A percentile compares a stretch with the other conserved stretches of the same genome.
These are phyloP conservation scores for Yarrowia alimentaria DNA, from an alignment of 805 yeast genomes.

Conservation along the genomic window DNA sequence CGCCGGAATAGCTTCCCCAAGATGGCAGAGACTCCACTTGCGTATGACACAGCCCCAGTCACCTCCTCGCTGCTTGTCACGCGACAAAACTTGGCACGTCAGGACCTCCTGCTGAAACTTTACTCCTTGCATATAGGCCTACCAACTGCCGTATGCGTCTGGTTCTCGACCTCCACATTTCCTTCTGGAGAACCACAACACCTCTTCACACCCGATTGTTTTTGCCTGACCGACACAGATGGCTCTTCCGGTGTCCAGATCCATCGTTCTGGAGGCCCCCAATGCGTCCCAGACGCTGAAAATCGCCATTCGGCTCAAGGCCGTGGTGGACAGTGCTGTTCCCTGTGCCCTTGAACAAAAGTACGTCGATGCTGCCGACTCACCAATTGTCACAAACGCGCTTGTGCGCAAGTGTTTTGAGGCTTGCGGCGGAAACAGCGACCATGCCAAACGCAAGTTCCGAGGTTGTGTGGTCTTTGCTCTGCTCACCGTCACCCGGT, in stretches of 20 bases:
- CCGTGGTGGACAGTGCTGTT: slow-evolving; percentile 65
- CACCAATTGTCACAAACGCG: slow-evolving; percentile 48
- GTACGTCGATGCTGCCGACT: slow-evolving; percentile 54
- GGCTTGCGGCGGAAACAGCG: slow-evolving; percentile 17
- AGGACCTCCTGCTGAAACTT: no score
- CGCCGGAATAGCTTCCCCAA: no score
- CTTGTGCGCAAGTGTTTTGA: slow-evolving; percentile 31
- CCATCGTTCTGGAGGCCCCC: slow-evolving; percentile 23
- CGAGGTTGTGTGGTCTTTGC: slow-evolving; percentile 56
- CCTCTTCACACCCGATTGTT: no score
- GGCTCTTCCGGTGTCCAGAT: slow-evolving; percentile 15
- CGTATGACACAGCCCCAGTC: no score
- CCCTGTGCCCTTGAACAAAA: slow-evolving; percentile 59
- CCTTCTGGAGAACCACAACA: no score
- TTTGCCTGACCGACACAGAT: no score
- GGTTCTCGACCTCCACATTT: no score
- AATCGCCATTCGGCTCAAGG: slow-evolving; percentile 68
- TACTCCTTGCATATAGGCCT: no score
- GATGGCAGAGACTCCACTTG: no score
- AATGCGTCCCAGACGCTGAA: slow-evolving; percentile 33
- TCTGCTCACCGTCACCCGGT: slow-evolving; percentile 67
- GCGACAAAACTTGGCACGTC: no score
- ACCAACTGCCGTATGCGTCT: no score
- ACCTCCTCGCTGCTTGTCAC: no score
- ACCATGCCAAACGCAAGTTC: slow-evolving; percentile 15